Conservation (phyloP, 2,329 filamentous ascomycete genomes). For the Fonsecaea monophora region DNA sequence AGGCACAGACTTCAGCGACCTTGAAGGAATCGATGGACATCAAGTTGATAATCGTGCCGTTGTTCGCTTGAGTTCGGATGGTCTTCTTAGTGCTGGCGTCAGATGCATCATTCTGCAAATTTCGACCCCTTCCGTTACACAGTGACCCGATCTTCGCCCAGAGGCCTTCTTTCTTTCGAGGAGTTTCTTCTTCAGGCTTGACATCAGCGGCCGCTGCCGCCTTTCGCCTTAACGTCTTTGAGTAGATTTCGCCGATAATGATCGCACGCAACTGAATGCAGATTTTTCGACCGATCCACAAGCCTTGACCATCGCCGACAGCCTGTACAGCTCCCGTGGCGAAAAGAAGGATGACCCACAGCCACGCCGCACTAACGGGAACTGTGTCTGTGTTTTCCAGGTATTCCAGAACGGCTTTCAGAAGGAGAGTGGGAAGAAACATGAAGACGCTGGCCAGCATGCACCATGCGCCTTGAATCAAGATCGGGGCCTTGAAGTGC, state of each 20-base stretch:
- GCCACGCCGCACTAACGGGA: conserved; percentile 88
- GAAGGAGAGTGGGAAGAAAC: conserved; percentile 87
- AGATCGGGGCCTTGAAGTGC: conserved; percentile 79
- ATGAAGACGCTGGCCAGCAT: conserved; percentile 80
- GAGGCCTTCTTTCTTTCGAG: conserved; percentile 43
- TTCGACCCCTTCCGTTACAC: conserved; percentile 59
- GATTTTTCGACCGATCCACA: conserved; percentile 93
- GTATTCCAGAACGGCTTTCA: conserved; percentile 91
- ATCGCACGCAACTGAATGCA: conserved; percentile 93
- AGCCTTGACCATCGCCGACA: conserved; percentile 79
- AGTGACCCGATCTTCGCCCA: conserved; percentile 59
- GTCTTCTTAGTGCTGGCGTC: conserved; percentile 39
- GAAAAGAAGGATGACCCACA: conserved; percentile 90
- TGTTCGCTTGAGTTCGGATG: conserved; percentile 77
- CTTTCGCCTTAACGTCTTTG: conserved; percentile 90
- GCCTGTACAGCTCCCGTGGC: conserved; percentile 82
- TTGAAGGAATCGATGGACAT: conserved; percentile 99
- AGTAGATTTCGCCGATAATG: conserved; percentile 96
- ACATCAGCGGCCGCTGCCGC: conserved; percentile 80
- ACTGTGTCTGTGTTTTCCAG: conserved; percentile 80
- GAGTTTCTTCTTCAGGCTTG: conserved; percentile 66
- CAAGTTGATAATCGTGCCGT: conserved; percentile 98
- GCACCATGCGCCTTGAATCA: conserved; percentile 82
- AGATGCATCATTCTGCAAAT: conserved; percentile 38
- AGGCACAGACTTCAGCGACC: conserved; percentile 91